Evolutionary conservation across 306 rosid genomes (phyloP).

Genomic region (Acacia confusa): DNA sequence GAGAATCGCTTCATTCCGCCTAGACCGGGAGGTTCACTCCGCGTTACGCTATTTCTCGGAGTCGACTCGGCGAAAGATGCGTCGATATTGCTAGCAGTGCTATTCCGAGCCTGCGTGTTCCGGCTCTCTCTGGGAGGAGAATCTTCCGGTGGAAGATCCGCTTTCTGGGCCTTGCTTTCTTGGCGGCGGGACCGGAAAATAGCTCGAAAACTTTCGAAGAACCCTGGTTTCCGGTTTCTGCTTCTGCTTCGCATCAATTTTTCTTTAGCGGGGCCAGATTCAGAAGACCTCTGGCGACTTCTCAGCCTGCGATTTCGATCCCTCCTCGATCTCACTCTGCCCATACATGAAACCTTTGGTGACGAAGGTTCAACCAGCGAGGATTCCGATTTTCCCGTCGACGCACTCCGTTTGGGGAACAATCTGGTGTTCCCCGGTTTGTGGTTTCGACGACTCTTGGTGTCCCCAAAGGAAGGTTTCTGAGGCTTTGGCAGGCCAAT

Average conservation of each 20-base stretch:
- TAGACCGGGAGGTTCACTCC: conserved; percentile 60
- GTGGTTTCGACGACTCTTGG: conserved; percentile 49
- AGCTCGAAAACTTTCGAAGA: conserved; percentile 56
- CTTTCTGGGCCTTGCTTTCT: conserved; percentile 34
- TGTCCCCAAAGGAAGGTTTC: conserved; percentile 57
- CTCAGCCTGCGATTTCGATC: conserved; percentile 60
- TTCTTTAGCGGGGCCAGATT: conserved; percentile 27
- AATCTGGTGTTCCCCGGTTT: conserved; percentile 48
- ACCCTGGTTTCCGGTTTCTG: conserved; percentile 50
- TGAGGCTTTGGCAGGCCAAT: conserved; percentile 85
- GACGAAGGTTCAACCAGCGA: conserved; percentile 72
- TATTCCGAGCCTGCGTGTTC: conserved; percentile 21
- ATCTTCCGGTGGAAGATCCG: conserved; percentile 23
- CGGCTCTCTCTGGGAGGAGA: conserved; percentile 31
- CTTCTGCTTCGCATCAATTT: conserved; percentile 43
- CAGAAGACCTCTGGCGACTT: conserved; percentile 45
- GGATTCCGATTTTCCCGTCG: conserved; percentile 56
- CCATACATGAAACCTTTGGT: conserved; percentile 96
- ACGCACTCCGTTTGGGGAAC: conserved; percentile 71
- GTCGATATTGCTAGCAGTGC: conserved; percentile 29
- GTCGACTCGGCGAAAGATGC: conserved; percentile 43
- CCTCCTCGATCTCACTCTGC: conserved; percentile 84
- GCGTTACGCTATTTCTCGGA: conserved; percentile 48
- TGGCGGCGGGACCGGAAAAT: conserved; percentile 53
- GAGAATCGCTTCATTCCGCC: conserved; percentile 68